A percentile compares a stretch with the other conserved stretches of the same genome.
These are phyloP conservation scores for Keithomyces neogunnii DNA, from an alignment of 2,329 filamentous ascomycete species.

Conservation along the genomic window DNA sequence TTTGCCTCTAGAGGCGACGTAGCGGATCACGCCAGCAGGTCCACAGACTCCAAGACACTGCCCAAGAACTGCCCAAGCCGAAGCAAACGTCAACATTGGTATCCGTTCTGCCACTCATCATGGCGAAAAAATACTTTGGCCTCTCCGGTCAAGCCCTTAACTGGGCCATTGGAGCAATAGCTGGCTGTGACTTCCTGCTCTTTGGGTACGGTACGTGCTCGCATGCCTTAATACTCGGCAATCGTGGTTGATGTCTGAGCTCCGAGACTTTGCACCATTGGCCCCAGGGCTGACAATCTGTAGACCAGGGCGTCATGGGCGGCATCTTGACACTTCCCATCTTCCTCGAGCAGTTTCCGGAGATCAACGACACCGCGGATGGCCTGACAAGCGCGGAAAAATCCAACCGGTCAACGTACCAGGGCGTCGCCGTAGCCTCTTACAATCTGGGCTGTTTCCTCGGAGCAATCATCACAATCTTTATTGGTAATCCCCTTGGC, in stretches of 20 bases:
- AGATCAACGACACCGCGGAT: slow-evolving; percentile 32
- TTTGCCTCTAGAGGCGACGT: background rate
- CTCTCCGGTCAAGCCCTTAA: slow-evolving; percentile 58
- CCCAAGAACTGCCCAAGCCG: background rate
- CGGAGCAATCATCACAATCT: slow-evolving; percentile 56
- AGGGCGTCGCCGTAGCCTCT: slow-evolving; percentile 45
- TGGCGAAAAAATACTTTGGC: slow-evolving; percentile 48
- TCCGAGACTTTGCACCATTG: background rate
- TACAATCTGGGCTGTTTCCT: slow-evolving; percentile 56
- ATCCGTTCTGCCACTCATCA: slow-evolving; percentile 4
- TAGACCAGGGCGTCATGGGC: slow-evolving; percentile 71
- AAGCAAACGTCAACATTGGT: background rate
- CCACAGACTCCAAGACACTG: background rate
- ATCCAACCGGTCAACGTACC: slow-evolving; percentile 39
- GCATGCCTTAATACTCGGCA: background rate
- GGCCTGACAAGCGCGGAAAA: slow-evolving; percentile 26
- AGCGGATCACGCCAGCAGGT: background rate
- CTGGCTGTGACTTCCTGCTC: slow-evolving; percentile 63
- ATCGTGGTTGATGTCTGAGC: background rate
- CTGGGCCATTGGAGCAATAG: slow-evolving; percentile 61
- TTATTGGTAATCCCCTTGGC: slow-evolving; percentile 55
- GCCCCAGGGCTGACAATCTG: background rate
- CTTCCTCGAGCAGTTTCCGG: slow-evolving; percentile 51
- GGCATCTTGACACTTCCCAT: slow-evolving; percentile 60
- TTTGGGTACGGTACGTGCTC: slow-evolving; percentile 44